Evolutionary conservation across 2,329 filamentous ascomycete genomes (phyloP), one percentile per base, ranked within the genome.

Genomic region (Furcasterigmium furcatum): DNA sequence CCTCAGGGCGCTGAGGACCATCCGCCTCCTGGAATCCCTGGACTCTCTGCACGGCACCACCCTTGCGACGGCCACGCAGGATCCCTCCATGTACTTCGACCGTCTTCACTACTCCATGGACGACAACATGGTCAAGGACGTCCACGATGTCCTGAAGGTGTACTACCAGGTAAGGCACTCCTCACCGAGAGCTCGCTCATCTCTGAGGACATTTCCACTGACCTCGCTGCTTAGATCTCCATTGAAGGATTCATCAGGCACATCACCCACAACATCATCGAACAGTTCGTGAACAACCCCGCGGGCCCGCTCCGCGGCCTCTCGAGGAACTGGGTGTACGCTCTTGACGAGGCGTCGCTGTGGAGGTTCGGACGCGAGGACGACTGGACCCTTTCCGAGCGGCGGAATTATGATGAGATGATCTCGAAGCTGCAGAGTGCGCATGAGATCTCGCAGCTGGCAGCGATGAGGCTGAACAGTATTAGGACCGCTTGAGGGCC

Each of bases 111-210:
- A 47, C 13, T 49, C 48, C 2, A 46, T 43, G 2, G 49, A 48
- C 3, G 49, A 57, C 8, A 66, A 63, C 30, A 64, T 61, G 43
- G 45, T 58, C 9, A 36, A 62, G 5, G 61, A 65, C 14, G 59
- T 68, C 0, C 64, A 69, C 24, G 65, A 68, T 25, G 48, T 65
- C 2, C 51, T 68, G 9, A 65, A 62, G 25, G 61, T 62, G 0
- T 69, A 69, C 16, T 68, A 68, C 34, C 52, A 66, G 53, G 63
- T 66, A 56, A 25, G 52, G 5, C 24, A 14, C 8, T 20, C 9
- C 3, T 34, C 16, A 6, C n/a, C n/a, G n/a, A n/a, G n/a, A n/a
- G n/a, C n/a, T n/a, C n/a, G n/a, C n/a, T n/a, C n/a, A n/a, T n/a
- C n/a, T n/a, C n/a, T n/a, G n/a, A n/a, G n/a, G n/a, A n/a, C n/a